phyloP scores from a whole-genome alignment of 208 protist species.

The Crithidia expoeki region DNA sequence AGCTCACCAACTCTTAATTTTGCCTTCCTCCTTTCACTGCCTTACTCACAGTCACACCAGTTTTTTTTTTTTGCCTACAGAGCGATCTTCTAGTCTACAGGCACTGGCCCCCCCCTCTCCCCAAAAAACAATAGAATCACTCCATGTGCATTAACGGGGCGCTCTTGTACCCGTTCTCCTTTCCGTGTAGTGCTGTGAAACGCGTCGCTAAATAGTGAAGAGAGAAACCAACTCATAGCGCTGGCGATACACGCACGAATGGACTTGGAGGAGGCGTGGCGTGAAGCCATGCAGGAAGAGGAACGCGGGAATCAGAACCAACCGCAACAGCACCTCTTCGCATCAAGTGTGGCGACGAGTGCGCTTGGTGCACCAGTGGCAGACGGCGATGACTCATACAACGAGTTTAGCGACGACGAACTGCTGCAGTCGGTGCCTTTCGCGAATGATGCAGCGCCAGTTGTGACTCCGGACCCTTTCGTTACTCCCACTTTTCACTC shows the following conservation, averaged over 20 bases:
- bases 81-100: too few species aligned
- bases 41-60: too few species aligned
- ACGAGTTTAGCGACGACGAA: constrained; percentile 48
- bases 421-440: constrained; percentile 48
- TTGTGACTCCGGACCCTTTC: not conserved
- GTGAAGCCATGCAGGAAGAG: constrained; percentile 27
- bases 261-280: constrained; percentile 34
- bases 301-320: not conserved
- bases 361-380: not conserved
- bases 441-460: constrained; percentile 39
- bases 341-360: not conserved
- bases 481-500: not conserved
- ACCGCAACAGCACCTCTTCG: not conserved
- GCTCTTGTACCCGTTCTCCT: too few species aligned
- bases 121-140: too few species aligned
- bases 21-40: too few species aligned
- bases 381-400: constrained; percentile 15
- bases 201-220: not conserved
- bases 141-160: not conserved
- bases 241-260: constrained; percentile 10
- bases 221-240: too few species aligned
- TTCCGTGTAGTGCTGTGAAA: too few species aligned
- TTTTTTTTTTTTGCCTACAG: too few species aligned
- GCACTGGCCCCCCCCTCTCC: too few species aligned
- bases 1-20: too few species aligned